These are phyloP conservation scores for Raffaelea deltoideospora DNA, from an alignment of 2,329 filamentous ascomycete species.

Conservation along the genomic window DNA sequence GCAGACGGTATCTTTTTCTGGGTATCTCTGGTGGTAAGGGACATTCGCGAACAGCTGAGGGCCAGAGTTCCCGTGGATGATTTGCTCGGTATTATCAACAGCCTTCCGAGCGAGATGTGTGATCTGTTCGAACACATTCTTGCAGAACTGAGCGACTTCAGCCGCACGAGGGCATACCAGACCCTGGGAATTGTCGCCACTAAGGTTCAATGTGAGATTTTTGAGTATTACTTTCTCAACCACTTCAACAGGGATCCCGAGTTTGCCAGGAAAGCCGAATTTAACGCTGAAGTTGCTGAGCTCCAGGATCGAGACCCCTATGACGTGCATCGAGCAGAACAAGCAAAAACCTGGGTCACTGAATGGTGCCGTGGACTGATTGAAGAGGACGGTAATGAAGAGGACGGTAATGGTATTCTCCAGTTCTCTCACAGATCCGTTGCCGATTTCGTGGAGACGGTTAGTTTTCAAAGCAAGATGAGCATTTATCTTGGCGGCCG, in stretches of 20 bases:
- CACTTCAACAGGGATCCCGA: not conserved
- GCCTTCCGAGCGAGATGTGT: not conserved
- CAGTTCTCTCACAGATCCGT: too few species aligned
- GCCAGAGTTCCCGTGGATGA: not conserved
- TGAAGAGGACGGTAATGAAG: too few species aligned
- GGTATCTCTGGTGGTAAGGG: not conserved
- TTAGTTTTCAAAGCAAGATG: too few species aligned
- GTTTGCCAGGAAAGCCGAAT: too few species aligned
- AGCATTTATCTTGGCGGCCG: too few species aligned
- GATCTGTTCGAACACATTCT: not conserved
- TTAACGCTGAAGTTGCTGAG: too few species aligned
- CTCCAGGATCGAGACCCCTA: too few species aligned
- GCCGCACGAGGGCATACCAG: not conserved
- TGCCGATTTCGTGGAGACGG: too few species aligned
- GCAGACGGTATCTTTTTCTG: not conserved
- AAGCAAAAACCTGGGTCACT: too few species aligned
- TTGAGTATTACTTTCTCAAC: not conserved
- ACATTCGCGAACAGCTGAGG: not conserved
- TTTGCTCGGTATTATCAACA: not conserved
- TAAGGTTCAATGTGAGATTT: not conserved
- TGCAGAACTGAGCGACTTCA: not conserved
- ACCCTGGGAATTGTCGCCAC: not conserved
- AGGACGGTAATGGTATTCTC: too few species aligned
- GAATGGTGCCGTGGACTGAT: too few species aligned
- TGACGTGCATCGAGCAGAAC: too few species aligned